phyloP scores from a whole-genome alignment of 1,139 yeast species.

The Lodderomyces elongisporus region DNA sequence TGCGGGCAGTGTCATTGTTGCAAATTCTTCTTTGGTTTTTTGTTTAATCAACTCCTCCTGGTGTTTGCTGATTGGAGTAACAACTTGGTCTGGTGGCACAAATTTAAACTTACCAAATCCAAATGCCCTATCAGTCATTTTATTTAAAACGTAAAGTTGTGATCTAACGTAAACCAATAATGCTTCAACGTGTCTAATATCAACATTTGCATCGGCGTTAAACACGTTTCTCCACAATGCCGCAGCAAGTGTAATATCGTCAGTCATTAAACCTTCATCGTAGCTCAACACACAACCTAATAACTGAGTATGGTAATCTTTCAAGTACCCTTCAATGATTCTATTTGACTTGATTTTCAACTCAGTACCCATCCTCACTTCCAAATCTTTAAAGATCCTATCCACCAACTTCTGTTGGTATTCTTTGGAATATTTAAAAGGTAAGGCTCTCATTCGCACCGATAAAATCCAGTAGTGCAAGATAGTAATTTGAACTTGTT shows the following conservation, averaged over 20 bases:
- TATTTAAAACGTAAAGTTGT: slow-evolving; percentile 80
- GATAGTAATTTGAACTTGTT: slow-evolving; percentile 90
- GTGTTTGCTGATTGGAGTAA: slow-evolving; percentile 61
- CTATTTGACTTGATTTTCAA: slow-evolving; percentile 80
- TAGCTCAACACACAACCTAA: slow-evolving; percentile 87
- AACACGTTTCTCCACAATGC: slow-evolving; percentile 92
- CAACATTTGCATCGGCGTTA: slow-evolving; percentile 78
- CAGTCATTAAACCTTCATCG: slow-evolving; percentile 84
- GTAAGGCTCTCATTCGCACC: slow-evolving; percentile 95
- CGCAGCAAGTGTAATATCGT: slow-evolving; percentile 79
- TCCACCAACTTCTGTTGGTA: slow-evolving; percentile 92
- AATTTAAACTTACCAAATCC: slow-evolving; percentile 85
- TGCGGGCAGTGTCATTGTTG: slow-evolving; percentile 51
- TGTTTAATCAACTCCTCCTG: slow-evolving; percentile 48
- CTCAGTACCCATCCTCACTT: slow-evolving; percentile 76
- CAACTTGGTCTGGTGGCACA: slow-evolving; percentile 79
- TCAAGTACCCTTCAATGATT: slow-evolving; percentile 78
- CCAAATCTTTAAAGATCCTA: slow-evolving; percentile 85
- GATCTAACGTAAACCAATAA: slow-evolving; percentile 83
- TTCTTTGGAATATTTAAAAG: slow-evolving; percentile 79
- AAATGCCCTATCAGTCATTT: slow-evolving; percentile 85
- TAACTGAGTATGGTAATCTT: slow-evolving; percentile 85
- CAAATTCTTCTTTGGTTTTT: slow-evolving; percentile 34
- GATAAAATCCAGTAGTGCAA: slow-evolving; percentile 91
- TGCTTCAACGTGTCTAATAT: slow-evolving; percentile 80